Percentiles rank a stretch among this genome's conserved stretches.
These are phyloP conservation scores for Podospora pseudocomata DNA, from an alignment of 495 filamentous ascomycete genomes.

Conservation along the genomic window DNA sequence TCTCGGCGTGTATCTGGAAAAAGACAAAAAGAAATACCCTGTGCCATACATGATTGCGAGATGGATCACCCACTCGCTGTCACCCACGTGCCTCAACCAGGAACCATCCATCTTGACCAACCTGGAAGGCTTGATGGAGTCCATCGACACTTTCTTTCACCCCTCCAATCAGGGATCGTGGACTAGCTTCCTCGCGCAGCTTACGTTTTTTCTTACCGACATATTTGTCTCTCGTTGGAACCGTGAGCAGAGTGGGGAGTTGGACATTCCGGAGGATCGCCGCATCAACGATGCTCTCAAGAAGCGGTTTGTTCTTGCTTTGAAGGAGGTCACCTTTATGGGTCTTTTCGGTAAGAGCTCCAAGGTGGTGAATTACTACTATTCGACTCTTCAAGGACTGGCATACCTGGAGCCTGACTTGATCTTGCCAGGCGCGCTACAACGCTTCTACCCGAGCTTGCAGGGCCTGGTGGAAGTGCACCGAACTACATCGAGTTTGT, in stretches of 20 bases:
- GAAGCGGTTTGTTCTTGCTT: slow-evolving; percentile 81
- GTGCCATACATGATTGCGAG: slow-evolving; percentile 88
- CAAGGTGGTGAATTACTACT: slow-evolving; percentile 83
- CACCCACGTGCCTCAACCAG: slow-evolving; percentile 75
- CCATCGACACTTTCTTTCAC: slow-evolving; percentile 97
- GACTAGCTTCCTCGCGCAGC: slow-evolving; percentile 84
- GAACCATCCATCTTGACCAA: slow-evolving; percentile 75
- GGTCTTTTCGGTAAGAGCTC: slow-evolving; percentile 94
- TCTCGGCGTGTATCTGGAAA: slow-evolving; percentile 77
- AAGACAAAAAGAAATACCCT: slow-evolving; percentile 89
- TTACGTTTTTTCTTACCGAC: slow-evolving; percentile 90
- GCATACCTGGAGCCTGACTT: slow-evolving; percentile 88
- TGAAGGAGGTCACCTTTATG: slow-evolving; percentile 96
- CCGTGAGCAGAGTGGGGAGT: slow-evolving; percentile 84
- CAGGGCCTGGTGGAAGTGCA: slow-evolving; percentile 97
- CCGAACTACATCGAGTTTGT: slow-evolving; percentile 88
- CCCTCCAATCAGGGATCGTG: slow-evolving; percentile 92
- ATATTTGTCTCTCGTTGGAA: slow-evolving; percentile 99
- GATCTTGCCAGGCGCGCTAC: slow-evolving; percentile 88
- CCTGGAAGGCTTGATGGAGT: slow-evolving; percentile 90
- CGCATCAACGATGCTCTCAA: slow-evolving; percentile 76
- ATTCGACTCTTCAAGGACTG: slow-evolving; percentile 83
- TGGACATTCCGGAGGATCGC: slow-evolving; percentile 76
- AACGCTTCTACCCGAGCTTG: slow-evolving; percentile 93
- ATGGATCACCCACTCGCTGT: slow-evolving; percentile 92